Conservation (phyloP, 768 basidiomycete species). For the Fibroporia radiculosa region DNA sequence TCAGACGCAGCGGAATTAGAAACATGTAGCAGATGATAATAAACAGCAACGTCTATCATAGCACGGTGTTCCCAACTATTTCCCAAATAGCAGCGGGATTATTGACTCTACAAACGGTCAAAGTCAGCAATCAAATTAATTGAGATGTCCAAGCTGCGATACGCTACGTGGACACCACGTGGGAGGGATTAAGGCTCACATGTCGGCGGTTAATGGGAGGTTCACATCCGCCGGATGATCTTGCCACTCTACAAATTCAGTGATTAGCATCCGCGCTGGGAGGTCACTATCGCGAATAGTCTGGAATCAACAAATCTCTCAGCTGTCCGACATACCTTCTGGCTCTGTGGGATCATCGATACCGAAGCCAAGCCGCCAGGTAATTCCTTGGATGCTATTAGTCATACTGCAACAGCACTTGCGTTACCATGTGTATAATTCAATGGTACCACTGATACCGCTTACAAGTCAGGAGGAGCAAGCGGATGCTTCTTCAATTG, state of each 20-base stretch:
- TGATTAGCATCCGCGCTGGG: conserved; percentile 2
- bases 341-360: conserved; percentile 42
- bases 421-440: background rate
- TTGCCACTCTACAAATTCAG: conserved; percentile 44
- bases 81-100: conserved; percentile 51
- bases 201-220: conserved; percentile 40
- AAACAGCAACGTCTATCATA: conserved; percentile 3
- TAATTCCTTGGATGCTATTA: conserved; percentile 53
- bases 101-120: conserved; percentile 42
- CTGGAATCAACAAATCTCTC: background rate
- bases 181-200: conserved; percentile 30
- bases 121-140: no score
- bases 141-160: no score
- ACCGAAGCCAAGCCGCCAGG: conserved; percentile 58
- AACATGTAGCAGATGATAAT: background rate
- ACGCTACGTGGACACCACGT: background rate
- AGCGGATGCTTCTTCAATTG: conserved; percentile 46
- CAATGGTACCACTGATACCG: conserved; percentile 7
- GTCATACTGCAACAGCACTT: conserved; percentile 30
- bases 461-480: conserved; percentile 55
- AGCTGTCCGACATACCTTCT: conserved; percentile 36
- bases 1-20: background rate
- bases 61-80: conserved; percentile 28
- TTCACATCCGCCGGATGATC: conserved; percentile 45
- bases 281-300: background rate